These are phyloP conservation scores for Astrothelium macrocarpum DNA, from an alignment of 495 filamentous ascomycete species.

Conservation along the genomic window DNA sequence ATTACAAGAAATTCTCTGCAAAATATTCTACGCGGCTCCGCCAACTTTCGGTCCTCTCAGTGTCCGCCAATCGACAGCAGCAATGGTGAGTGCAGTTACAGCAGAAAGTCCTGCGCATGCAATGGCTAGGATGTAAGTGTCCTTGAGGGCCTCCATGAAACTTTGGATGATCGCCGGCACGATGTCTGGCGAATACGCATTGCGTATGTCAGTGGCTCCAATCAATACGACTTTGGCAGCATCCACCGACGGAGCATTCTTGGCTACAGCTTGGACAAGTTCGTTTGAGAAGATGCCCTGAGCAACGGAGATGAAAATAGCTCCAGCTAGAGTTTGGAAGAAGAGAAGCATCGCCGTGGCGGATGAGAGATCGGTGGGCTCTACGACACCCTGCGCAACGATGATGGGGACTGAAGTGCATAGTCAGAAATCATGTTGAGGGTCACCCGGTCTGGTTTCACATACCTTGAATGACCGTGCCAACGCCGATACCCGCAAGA, in stretches of 20 bases:
- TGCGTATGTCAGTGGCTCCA: slow-evolving; percentile 43
- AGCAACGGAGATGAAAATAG: slow-evolving; percentile 17
- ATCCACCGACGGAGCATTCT: slow-evolving; percentile 35
- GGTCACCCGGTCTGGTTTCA: not conserved
- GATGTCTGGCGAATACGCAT: slow-evolving; percentile 34
- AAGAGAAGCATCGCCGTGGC: slow-evolving; percentile 8
- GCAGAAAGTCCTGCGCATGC: slow-evolving; percentile 18
- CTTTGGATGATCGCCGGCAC: slow-evolving; percentile 43
- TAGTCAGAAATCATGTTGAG: no score
- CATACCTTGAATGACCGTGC: slow-evolving; percentile 5
- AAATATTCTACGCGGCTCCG: not conserved
- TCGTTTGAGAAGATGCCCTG: slow-evolving; percentile 24
- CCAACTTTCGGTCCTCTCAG: not conserved
- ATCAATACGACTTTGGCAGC: slow-evolving; percentile 35
- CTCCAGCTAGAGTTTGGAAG: slow-evolving; percentile 24
- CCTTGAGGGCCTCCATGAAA: slow-evolving; percentile 50
- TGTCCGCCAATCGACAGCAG: slow-evolving; percentile 22
- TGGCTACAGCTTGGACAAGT: slow-evolving; percentile 11
- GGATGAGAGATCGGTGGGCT: slow-evolving; percentile 4
- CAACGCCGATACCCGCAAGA: slow-evolving; percentile 8
- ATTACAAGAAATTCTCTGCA: not conserved
- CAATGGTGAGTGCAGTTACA: slow-evolving; percentile 13
- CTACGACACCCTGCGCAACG: slow-evolving; percentile 9
- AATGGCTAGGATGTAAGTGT: slow-evolving; percentile 35
- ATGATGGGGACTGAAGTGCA: slow-evolving; percentile 6